A percentile compares a stretch with the other conserved stretches of the same genome.
phyloP scores from a whole-genome alignment of 2,329 filamentous ascomycete genomes.

The Ceratocystis eucalypticola region DNA sequence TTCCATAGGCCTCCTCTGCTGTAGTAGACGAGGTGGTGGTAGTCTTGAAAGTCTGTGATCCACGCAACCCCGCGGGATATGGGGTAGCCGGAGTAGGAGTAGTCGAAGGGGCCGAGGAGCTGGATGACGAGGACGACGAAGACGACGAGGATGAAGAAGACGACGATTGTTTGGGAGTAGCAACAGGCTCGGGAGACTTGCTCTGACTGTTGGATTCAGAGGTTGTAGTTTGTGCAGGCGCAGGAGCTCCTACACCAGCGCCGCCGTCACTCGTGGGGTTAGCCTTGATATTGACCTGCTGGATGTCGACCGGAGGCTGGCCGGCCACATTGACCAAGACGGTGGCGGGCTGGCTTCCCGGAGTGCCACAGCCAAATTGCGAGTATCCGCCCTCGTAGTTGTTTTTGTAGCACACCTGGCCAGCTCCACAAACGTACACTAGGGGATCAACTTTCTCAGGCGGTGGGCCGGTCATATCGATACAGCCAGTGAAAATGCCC shows the following conservation, averaged over 20 bases:
- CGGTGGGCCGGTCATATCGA: constrained; percentile 37
- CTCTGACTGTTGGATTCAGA: background rate
- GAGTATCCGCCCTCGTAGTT: constrained; percentile 40
- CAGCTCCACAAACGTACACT: constrained; percentile 40
- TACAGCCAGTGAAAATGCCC: constrained; percentile 45
- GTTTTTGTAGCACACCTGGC: constrained; percentile 42
- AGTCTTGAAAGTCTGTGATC: constrained; percentile 9
- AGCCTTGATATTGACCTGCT: constrained; percentile 23
- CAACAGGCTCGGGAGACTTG: background rate
- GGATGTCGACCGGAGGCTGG: constrained; percentile 24
- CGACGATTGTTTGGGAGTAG: constrained; percentile 2
- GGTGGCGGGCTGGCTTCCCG: constrained; percentile 35
- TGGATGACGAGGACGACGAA: background rate
- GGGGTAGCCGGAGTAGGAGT: background rate
- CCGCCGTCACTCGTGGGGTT: constrained; percentile 31
- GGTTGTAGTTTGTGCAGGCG: background rate
- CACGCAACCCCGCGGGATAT: background rate
- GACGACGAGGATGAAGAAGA: background rate
- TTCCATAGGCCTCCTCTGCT: constrained; percentile 19
- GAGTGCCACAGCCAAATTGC: constrained; percentile 43
- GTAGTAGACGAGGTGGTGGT: constrained; percentile 9
- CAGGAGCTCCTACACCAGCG: constrained; percentile 22
- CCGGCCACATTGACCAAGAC: constrained; percentile 37
- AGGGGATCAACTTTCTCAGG: constrained; percentile 43
- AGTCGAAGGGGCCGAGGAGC: background rate